phyloP scores from a whole-genome alignment of 2,329 filamentous ascomycete species.

The Fusarium sp. region DNA sequence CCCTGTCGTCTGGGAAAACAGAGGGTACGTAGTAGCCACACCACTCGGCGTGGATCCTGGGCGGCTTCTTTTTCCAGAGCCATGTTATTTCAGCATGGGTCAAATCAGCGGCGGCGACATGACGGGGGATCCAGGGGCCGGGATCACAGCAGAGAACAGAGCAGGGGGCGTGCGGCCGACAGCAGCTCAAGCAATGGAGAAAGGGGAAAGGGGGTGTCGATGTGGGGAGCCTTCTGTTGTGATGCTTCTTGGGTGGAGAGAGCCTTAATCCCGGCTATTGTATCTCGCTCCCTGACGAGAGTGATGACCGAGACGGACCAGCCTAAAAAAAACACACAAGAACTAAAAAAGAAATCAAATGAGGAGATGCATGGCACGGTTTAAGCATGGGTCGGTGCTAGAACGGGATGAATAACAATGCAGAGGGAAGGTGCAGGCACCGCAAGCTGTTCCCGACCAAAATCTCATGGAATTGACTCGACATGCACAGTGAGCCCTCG shows the following conservation, averaged over 20 bases:
- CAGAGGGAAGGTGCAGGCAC: conserved; percentile 5
- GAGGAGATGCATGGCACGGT: not conserved
- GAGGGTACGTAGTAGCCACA: conserved; percentile 21
- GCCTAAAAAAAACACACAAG: conserved; percentile 4
- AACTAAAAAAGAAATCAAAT: conserved; percentile 27
- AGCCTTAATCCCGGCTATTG: conserved; percentile 19
- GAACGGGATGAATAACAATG: conserved; percentile 22
- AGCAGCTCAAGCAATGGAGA: not conserved
- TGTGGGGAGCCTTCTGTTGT: conserved; percentile 24
- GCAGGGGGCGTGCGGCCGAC: conserved; percentile 12
- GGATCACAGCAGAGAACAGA: not conserved
- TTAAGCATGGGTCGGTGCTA: conserved; percentile 6
- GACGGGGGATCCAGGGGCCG: conserved; percentile 17
- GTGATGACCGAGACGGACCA: conserved; percentile 33
- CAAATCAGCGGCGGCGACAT: conserved; percentile 30
- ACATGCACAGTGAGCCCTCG: not conserved
- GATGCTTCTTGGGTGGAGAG: conserved; percentile 25
- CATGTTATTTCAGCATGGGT: conserved; percentile 30
- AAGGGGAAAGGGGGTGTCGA: conserved; percentile 28
- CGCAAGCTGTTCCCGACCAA: conserved; percentile 3
- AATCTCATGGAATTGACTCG: not conserved
- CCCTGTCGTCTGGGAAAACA: conserved; percentile 10
- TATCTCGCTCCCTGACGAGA: conserved; percentile 37
- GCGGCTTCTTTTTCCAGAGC: conserved; percentile 13
- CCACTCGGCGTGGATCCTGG: conserved; percentile 25